These are phyloP conservation scores for Aspergillus glaucus DNA, from an alignment of 2,329 filamentous ascomycete genomes.

Conservation along the genomic window DNA sequence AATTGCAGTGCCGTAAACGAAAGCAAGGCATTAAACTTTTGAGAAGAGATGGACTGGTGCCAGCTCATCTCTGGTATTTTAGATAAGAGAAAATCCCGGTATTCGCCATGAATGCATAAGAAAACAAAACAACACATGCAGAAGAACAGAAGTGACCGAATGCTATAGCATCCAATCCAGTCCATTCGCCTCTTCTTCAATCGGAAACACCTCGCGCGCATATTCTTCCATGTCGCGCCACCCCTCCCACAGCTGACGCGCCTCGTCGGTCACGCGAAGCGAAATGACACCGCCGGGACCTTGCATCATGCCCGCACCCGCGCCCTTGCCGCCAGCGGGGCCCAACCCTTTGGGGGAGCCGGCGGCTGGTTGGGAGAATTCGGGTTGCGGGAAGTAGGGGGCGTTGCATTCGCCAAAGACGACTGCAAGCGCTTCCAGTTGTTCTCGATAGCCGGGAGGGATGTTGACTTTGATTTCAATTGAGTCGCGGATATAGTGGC, in stretches of 20 bases:
- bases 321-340: constrained; percentile 33
- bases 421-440: constrained; percentile 62
- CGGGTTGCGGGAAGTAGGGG: constrained; percentile 58
- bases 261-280: constrained; percentile 66
- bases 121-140: constrained; percentile 5
- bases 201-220: constrained; percentile 83
- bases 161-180: constrained; percentile 74
- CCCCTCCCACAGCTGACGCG: constrained; percentile 82
- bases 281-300: constrained; percentile 51
- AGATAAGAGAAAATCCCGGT: constrained; percentile 12
- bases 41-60: neutral
- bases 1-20: too few species aligned
- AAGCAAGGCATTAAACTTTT: constrained; percentile 8
- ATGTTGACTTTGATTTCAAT: constrained; percentile 83
- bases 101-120: constrained; percentile 19
- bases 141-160: constrained; percentile 5
- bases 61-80: neutral
- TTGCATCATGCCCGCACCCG: constrained; percentile 42
- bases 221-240: constrained; percentile 90
- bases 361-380: constrained; percentile 40
- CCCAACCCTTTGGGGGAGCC: constrained; percentile 34
- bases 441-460: constrained; percentile 79
- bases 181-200: constrained; percentile 92
- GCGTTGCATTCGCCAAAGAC: constrained; percentile 55
- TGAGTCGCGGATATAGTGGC: constrained; percentile 65